A percentile compares a stretch with the other conserved stretches of the same genome.
These are phyloP conservation scores for Xylariomycetidae sp. DNA, from an alignment of 2,329 filamentous ascomycete genomes.

Conservation along the genomic window DNA sequence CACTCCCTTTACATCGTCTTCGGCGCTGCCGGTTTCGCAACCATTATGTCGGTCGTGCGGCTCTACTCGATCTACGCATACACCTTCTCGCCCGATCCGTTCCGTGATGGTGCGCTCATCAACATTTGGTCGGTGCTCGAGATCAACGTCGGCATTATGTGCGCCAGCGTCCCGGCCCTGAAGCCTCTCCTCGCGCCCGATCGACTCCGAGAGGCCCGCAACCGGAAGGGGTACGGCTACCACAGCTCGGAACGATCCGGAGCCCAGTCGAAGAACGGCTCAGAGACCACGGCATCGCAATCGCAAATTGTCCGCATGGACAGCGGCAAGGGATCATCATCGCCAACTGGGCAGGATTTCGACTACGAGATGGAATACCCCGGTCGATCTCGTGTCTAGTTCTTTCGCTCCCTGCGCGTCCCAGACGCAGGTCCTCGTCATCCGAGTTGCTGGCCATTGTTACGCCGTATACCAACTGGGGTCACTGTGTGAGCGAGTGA, in stretches of 20 bases:
- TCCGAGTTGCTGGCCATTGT: too few species aligned
- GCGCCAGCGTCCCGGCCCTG: slow-evolving; percentile 42
- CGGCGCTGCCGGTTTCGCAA: slow-evolving; percentile 32
- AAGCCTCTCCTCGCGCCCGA: slow-evolving; percentile 40
- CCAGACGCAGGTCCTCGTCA: too few species aligned
- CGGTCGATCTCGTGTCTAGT: background rate
- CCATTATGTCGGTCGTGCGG: slow-evolving; percentile 31
- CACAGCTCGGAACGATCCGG: slow-evolving; percentile 7
- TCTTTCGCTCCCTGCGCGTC: too few species aligned
- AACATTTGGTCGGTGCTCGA: slow-evolving; percentile 43
- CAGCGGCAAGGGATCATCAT: slow-evolving; percentile 1
- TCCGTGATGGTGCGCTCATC: slow-evolving; percentile 27
- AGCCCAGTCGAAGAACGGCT: slow-evolving; percentile 12
- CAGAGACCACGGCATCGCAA: slow-evolving; percentile 9
- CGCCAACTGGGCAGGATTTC: slow-evolving; percentile 1
- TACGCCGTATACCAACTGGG: too few species aligned
- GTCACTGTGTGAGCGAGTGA: too few species aligned
- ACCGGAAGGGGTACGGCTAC: slow-evolving; percentile 9
- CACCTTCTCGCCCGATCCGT: slow-evolving; percentile 30
- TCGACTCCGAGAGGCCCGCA: slow-evolving; percentile 15
- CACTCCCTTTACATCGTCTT: slow-evolving; percentile 42
- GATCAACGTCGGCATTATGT: slow-evolving; percentile 43
- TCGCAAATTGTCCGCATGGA: slow-evolving; percentile 7
- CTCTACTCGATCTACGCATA: slow-evolving; percentile 34
- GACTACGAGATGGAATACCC: slow-evolving; percentile 1